phyloP scores from a whole-genome alignment of 2,329 filamentous ascomycete species.

The Hypoxylon sp. region DNA sequence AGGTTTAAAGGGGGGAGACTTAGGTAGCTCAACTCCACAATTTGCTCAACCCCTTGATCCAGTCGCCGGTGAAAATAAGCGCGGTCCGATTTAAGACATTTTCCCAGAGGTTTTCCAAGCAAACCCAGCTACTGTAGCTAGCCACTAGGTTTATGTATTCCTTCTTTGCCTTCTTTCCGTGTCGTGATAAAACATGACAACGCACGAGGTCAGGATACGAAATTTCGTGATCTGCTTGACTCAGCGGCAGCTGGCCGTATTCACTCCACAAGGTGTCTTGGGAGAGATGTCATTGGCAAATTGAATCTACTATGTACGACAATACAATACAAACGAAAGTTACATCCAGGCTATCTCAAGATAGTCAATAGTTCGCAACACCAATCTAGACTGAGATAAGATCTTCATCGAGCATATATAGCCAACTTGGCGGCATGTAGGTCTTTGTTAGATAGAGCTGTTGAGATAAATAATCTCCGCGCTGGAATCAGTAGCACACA shows the following conservation, averaged over 20 bases:
- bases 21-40: not conserved
- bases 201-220: conserved; percentile 3
- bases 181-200: conserved; percentile 9
- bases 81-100: not conserved
- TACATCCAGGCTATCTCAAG: not conserved
- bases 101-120: not conserved
- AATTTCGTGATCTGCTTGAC: not conserved
- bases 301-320: not conserved
- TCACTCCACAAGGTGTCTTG: not conserved
- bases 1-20: conserved; percentile 1
- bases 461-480: not conserved
- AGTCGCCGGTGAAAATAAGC: not conserved
- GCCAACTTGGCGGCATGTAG: conserved; percentile 1
- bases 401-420: conserved; percentile 11
- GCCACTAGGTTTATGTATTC: not conserved
- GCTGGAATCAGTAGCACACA: conserved; percentile 3
- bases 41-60: not conserved
- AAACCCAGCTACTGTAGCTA: not conserved
- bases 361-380: conserved; percentile 13
- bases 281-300: not conserved
- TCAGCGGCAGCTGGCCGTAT: not conserved
- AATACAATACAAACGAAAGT: not conserved
- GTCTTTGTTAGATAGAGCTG: not conserved
- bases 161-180: conserved; percentile 5
- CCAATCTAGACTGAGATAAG: conserved; percentile 13